Percentiles rank a stretch among this genome's conserved stretches.
phyloP scores from a whole-genome alignment of 2,329 filamentous ascomycete genomes.

The Aspergillus costaricaensis region DNA sequence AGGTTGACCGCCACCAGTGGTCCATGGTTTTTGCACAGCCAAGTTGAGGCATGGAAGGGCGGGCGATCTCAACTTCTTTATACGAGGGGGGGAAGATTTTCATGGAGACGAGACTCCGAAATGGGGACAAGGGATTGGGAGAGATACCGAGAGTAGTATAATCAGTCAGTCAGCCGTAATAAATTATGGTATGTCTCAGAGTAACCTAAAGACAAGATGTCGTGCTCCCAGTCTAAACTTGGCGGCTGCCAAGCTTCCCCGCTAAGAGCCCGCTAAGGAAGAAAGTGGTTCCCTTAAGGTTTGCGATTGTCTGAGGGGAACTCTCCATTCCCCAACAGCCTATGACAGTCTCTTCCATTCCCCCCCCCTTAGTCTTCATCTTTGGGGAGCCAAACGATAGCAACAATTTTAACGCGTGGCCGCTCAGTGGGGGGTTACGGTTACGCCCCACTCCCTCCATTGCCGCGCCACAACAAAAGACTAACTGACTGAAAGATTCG shows the following conservation, averaged over 20 bases:
- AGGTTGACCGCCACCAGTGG: conserved; percentile 1
- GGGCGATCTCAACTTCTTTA: too few relatives aligned
- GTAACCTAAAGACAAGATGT: too few relatives aligned
- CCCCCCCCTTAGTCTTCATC: not conserved
- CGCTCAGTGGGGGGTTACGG: conserved; percentile 6
- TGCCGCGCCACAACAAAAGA: not conserved
- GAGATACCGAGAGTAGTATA: too few relatives aligned
- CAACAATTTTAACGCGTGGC: conserved; percentile 15
- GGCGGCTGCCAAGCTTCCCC: conserved; percentile 19
- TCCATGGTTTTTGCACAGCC: conserved; percentile 2
- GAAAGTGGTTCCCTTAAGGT: conserved; percentile 7
- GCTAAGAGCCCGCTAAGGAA: conserved; percentile 10
- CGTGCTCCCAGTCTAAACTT: not conserved
- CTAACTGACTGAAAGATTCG: not conserved
- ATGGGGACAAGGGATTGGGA: too few relatives aligned
- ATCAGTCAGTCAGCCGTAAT: too few relatives aligned
- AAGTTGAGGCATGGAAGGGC: not conserved
- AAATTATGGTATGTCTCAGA: not conserved
- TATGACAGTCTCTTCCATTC: not conserved
- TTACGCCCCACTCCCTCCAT: not conserved
- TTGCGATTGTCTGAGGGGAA: conserved; percentile 1
- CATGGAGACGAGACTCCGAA: too few relatives aligned
- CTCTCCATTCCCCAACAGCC: not conserved
- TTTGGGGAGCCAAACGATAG: not conserved
- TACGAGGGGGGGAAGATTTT: not conserved